These are phyloP conservation scores for Glomus cerebriforme DNA, from an alignment of 192 early-diverging fungal species.

Conservation along the genomic window DNA sequence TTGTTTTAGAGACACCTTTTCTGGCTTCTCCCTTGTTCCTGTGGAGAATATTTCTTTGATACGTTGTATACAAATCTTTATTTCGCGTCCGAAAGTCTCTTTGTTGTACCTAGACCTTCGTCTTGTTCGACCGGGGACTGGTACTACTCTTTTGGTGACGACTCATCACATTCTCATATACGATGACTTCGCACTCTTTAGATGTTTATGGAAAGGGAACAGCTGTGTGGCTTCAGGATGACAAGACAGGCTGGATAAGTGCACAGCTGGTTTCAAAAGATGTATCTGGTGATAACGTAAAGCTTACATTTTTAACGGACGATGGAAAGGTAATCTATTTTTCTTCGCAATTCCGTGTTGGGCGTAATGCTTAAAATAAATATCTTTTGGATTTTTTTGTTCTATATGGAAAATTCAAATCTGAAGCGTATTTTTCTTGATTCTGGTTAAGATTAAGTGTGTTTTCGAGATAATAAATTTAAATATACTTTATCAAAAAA, in stretches of 20 bases:
- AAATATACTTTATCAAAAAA: neutral
- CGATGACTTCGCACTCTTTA: constrained; percentile 41
- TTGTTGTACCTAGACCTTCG: constrained; percentile 13
- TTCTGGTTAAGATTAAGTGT: too few species aligned
- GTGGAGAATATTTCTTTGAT: constrained; percentile 13
- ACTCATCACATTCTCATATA: constrained; percentile 1
- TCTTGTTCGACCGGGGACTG: neutral
- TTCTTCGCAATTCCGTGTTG: neutral
- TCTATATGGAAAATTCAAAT: neutral
- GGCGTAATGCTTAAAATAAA: neutral
- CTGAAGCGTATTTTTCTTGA: neutral
- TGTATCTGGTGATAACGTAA: constrained; percentile 57
- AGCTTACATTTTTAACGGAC: constrained; percentile 65
- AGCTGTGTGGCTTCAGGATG: constrained; percentile 88
- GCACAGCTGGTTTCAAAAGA: constrained; percentile 60
- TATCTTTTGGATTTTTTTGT: neutral
- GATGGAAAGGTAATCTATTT: constrained; percentile 54
- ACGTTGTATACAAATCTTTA: neutral
- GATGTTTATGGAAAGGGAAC: constrained; percentile 74
- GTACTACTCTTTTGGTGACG: neutral
- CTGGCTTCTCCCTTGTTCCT: neutral
- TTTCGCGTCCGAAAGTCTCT: neutral
- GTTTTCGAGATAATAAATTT: neutral
- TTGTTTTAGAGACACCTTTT: neutral
- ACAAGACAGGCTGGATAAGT: constrained; percentile 82